Conservation (phyloP, 352 stramenopile species). For the Phytophthora podocarpi region DNA sequence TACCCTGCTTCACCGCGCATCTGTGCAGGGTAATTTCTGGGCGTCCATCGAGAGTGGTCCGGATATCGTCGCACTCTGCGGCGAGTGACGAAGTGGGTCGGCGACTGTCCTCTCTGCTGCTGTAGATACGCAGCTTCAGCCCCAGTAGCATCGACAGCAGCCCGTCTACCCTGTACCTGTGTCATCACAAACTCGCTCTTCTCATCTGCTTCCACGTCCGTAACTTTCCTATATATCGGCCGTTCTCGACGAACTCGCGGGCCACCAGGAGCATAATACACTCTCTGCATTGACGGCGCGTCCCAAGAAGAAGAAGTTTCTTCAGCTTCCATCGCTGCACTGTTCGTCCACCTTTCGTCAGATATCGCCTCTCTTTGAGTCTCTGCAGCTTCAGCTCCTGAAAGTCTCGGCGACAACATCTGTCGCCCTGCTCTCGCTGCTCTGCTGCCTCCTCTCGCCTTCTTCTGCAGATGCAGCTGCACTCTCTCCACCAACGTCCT, state of each 20-base stretch:
- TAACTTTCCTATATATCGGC: conserved; percentile 22
- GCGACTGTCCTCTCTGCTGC: conserved; percentile 7
- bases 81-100: conserved; percentile 15
- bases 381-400: background rate
- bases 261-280: conserved; percentile 14
- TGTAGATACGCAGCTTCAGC: conserved; percentile 15
- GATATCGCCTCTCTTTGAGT: background rate
- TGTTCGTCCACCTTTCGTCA: conserved; percentile 12
- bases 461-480: conserved; percentile 57
- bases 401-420: background rate
- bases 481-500: conserved; percentile 51
- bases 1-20: conserved; percentile 19
- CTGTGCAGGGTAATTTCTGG: conserved; percentile 13
- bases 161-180: background rate
- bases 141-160: background rate
- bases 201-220: conserved; percentile 29
- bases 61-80: conserved; percentile 25
- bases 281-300: conserved; percentile 9
- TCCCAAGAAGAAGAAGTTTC: conserved; percentile 1
- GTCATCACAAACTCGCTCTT: conserved; percentile 26
- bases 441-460: conserved; percentile 20
- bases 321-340: background rate
- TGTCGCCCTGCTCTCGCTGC: background rate
- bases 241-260: conserved; percentile 9
- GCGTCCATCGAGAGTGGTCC: conserved; percentile 22